Conservation (phyloP, 179 eudicot genomes). For the Camellia oleifera region DNA sequence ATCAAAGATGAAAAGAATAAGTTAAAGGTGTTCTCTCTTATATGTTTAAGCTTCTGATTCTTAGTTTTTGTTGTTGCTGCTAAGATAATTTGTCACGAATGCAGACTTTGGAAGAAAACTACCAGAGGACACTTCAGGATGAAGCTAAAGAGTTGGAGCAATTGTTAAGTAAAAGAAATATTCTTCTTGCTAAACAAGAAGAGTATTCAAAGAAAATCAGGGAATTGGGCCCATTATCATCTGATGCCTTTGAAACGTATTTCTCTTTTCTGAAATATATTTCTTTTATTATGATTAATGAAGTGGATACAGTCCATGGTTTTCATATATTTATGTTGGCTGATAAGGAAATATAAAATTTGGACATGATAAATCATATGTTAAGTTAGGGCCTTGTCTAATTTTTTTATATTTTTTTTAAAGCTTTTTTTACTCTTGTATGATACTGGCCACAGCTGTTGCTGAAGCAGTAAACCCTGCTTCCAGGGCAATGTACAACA, state of each 20-base stretch:
- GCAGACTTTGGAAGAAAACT: conserved; percentile 65
- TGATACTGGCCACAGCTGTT: neutral
- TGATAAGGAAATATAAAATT: neutral
- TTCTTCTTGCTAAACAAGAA: conserved; percentile 81
- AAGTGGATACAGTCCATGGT: neutral
- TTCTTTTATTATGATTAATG: neutral
- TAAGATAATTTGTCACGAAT: conserved; percentile 21
- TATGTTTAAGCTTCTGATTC: conserved; percentile 12
- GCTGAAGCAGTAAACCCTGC: neutral
- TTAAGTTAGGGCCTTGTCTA: neutral
- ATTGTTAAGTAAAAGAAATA: conserved; percentile 68
- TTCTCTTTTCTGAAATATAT: conserved; percentile 14
- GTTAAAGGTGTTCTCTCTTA: conserved; percentile 50
- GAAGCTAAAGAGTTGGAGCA: conserved; percentile 90
- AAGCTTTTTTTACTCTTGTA: neutral
- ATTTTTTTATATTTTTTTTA: neutral
- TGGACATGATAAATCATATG: neutral
- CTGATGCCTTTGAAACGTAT: conserved; percentile 96
- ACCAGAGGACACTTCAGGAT: conserved; percentile 57
- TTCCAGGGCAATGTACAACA: neutral
- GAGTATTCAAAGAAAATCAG: conserved; percentile 93
- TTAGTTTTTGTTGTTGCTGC: conserved; percentile 15
- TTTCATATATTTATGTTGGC: neutral
- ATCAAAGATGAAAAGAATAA: conserved; percentile 64
- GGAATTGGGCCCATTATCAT: conserved; percentile 82